Evolutionary conservation across 306 rosid genomes (phyloP).

Genomic region (Gastrolobium villosum): DNA sequence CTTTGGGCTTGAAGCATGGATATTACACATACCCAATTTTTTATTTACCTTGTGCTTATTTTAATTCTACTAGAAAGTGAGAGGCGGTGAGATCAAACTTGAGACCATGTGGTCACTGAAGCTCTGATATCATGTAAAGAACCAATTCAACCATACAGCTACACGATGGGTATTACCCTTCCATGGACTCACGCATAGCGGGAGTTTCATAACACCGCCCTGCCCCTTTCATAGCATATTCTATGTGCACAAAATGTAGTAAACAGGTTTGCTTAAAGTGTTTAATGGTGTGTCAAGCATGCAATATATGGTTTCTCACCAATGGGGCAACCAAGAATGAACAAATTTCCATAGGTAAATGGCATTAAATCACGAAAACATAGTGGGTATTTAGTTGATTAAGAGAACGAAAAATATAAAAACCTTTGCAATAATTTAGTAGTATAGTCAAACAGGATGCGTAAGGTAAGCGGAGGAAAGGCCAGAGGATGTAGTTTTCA

Average conservation of each 20-base stretch:
- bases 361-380: not conserved
- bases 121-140: too few species aligned
- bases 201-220: too few species aligned
- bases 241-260: not conserved
- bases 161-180: too few species aligned
- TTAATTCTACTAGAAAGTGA: too few species aligned
- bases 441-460: conserved; percentile 10
- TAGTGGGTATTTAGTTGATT: not conserved
- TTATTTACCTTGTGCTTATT: too few species aligned
- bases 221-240: not conserved
- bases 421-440: not conserved
- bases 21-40: too few species aligned
- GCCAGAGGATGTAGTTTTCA: not conserved
- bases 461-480: not conserved
- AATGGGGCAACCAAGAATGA: not conserved
- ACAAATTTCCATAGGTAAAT: not conserved
- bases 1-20: too few species aligned
- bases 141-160: too few species aligned
- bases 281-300: not conserved
- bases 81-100: too few species aligned
- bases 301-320: conserved; percentile 11
- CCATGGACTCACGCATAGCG: too few species aligned
- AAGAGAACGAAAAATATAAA: not conserved
- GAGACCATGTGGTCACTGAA: too few species aligned
- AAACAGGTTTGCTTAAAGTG: not conserved